Conservation (phyloP, 1,284 basidiomycete species). For the Porogramme epimiltina region DNA sequence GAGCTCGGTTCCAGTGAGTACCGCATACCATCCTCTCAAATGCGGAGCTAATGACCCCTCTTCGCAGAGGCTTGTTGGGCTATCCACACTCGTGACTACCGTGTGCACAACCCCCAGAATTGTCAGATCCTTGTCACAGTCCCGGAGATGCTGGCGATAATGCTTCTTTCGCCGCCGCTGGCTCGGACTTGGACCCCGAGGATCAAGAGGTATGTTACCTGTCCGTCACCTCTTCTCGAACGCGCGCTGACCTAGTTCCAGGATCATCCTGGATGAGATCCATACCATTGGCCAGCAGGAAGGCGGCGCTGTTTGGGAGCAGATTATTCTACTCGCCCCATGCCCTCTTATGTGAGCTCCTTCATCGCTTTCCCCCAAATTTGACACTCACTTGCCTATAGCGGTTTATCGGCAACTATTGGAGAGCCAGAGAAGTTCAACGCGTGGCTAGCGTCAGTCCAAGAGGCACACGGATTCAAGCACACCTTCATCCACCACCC, state of each 20-base stretch:
- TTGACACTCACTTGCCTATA: slow-evolving; percentile 23
- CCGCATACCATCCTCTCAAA: not conserved
- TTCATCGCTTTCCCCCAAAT: not conserved
- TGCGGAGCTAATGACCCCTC: not conserved
- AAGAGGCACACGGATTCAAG: slow-evolving; percentile 54
- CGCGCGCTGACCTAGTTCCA: slow-evolving; percentile 22
- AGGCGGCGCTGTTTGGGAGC: slow-evolving; percentile 71
- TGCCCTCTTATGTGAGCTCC: slow-evolving; percentile 65
- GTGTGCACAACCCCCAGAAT: slow-evolving; percentile 61
- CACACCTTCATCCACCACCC: slow-evolving; percentile 63
- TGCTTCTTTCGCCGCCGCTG: slow-evolving; percentile 67
- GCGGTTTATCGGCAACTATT: slow-evolving; percentile 71
- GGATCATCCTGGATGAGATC: slow-evolving; percentile 75
- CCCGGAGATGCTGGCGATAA: slow-evolving; percentile 66
- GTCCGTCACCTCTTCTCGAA: not conserved
- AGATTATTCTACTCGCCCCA: slow-evolving; percentile 63
- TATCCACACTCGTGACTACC: slow-evolving; percentile 69
- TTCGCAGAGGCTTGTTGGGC: slow-evolving; percentile 58
- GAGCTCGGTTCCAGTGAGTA: slow-evolving; percentile 46
- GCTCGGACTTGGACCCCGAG: slow-evolving; percentile 62
- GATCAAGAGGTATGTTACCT: slow-evolving; percentile 53
- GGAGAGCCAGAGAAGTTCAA: slow-evolving; percentile 68
- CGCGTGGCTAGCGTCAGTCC: slow-evolving; percentile 62
- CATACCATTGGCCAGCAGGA: slow-evolving; percentile 72
- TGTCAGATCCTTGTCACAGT: slow-evolving; percentile 76